Conservation (phyloP, 441 rosid species). For the Corymbia citriodora region DNA sequence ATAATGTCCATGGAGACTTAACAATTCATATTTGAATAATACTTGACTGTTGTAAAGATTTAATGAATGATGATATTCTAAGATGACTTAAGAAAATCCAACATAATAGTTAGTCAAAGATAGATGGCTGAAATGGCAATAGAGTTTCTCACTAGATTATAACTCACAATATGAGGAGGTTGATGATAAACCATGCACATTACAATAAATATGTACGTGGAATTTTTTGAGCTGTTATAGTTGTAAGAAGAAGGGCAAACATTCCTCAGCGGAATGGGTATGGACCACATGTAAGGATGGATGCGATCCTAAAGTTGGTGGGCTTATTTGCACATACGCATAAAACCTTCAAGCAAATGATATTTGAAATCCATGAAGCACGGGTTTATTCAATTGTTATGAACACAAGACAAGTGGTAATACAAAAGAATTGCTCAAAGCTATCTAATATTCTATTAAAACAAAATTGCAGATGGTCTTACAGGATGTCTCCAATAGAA, state of each 20-base stretch:
- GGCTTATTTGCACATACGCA: background rate
- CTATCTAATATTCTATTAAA: fast-evolving
- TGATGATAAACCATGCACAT: fast-evolving
- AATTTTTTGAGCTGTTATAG: background rate
- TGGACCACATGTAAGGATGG: background rate
- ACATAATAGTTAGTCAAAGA: background rate
- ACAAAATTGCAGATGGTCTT: no score
- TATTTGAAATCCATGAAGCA: fast-evolving
- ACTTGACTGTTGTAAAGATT: background rate
- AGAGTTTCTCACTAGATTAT: background rate
- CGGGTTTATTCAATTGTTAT: fast-evolving
- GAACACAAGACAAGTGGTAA: background rate
- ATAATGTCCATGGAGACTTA: background rate
- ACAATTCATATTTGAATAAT: background rate
- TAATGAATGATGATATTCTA: background rate
- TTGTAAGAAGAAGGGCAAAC: background rate
- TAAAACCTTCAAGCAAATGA: background rate
- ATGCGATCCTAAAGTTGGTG: background rate
- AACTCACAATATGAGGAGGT: background rate
- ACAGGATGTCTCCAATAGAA: no score
- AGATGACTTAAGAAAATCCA: background rate
- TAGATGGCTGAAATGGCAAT: fast-evolving
- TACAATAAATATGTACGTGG: background rate
- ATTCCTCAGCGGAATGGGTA: background rate
- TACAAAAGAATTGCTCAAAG: background rate